Evolutionary conservation across 1,284 basidiomycete genomes (phyloP).

Genomic region (Malassezia caprae): DNA sequence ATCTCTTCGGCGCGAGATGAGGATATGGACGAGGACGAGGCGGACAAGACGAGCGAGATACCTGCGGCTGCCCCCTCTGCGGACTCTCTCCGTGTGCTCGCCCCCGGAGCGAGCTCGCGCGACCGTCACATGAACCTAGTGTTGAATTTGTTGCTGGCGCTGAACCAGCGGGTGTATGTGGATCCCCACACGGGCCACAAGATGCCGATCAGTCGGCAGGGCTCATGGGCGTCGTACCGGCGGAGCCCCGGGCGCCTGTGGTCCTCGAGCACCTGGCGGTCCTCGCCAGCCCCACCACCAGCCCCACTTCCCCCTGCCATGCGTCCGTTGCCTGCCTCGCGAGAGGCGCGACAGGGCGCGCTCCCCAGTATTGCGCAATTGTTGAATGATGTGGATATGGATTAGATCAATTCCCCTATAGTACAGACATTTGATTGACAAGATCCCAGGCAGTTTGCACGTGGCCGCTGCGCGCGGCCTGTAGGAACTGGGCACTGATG

Average conservation of each 20-base stretch:
- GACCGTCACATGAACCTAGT: conserved; percentile 12
- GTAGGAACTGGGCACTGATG: background rate
- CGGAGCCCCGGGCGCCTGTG: background rate
- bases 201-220: background rate
- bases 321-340: background rate
- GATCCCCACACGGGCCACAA: conserved; percentile 7
- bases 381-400: conserved; percentile 22
- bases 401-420: background rate
- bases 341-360: background rate
- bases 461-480: background rate
- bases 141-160: conserved; percentile 13
- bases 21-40: background rate
- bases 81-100: background rate
- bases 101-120: background rate
- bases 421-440: background rate
- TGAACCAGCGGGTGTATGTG: conserved; percentile 8
- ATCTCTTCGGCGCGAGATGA: background rate
- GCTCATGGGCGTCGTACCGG: background rate
- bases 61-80: background rate
- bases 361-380: conserved; percentile 28
- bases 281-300: background rate
- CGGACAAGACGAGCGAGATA: background rate
- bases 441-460: background rate
- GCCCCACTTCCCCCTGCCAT: background rate
- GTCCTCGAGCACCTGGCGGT: background rate